Evolutionary conservation across 2,329 filamentous ascomycete species (phyloP).

Genomic region (Alternaria sp.): DNA sequence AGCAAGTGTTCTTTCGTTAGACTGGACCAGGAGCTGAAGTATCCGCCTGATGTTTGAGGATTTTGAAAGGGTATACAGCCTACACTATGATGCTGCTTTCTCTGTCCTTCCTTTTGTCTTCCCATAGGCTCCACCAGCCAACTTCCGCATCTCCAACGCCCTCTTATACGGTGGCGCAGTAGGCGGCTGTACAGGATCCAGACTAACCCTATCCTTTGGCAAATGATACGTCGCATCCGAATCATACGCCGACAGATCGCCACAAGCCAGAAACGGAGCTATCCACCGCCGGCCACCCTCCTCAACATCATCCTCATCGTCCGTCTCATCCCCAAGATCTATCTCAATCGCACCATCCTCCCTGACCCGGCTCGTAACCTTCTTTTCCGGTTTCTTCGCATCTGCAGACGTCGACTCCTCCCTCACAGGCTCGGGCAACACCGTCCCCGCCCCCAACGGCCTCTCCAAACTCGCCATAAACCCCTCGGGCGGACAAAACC

Average conservation of each 20-base stretch:
- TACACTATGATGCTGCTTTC: not conserved
- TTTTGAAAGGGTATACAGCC: not conserved
- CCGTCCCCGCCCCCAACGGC: slow-evolving; percentile 70
- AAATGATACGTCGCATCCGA: slow-evolving; percentile 93
- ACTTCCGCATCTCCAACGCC: slow-evolving; percentile 82
- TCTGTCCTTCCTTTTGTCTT: slow-evolving; percentile 62
- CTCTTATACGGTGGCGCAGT: slow-evolving; percentile 95
- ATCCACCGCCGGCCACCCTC: slow-evolving; percentile 74
- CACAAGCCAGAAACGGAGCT: slow-evolving; percentile 95
- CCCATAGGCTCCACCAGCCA: slow-evolving; percentile 76
- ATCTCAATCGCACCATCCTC: slow-evolving; percentile 58
- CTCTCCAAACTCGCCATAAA: slow-evolving; percentile 78
- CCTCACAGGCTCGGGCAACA: no score
- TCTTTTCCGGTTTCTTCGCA: no score
- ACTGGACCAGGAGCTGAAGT: not conserved
- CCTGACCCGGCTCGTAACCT: slow-evolving; percentile 39
- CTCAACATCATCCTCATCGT: slow-evolving; percentile 46
- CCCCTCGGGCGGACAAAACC: slow-evolving; percentile 79
- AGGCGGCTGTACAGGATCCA: slow-evolving; percentile 92
- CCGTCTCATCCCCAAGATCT: slow-evolving; percentile 53
- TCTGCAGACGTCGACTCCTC: no score
- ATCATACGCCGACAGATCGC: slow-evolving; percentile 92
- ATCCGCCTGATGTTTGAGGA: not conserved
- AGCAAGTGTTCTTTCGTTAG: no score
- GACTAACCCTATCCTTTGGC: slow-evolving; percentile 81